Percentiles rank a stretch among this genome's conserved stretches.
Evolutionary conservation across 2,329 filamentous ascomycete genomes (phyloP).

Genomic region (Nakataea oryzae): DNA sequence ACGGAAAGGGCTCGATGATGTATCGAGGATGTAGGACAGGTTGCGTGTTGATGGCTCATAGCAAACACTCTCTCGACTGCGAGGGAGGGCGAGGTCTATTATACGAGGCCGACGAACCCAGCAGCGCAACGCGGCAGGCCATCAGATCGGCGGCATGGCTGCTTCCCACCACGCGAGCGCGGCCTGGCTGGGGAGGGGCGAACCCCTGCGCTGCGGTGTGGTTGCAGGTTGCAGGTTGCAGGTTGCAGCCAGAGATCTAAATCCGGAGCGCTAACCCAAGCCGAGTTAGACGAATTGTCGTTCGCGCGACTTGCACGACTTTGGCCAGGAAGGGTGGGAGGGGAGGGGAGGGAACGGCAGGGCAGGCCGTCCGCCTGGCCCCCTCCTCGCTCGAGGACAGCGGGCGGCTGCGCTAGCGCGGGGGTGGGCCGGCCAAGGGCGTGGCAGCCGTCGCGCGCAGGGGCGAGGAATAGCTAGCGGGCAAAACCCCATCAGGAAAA

Average conservation of each 20-base stretch:
- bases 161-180: not conserved
- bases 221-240: too few relatives aligned
- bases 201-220: not conserved
- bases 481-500: not conserved
- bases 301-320: not conserved
- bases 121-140: not conserved
- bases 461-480: conserved; percentile 4
- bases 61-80: not conserved
- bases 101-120: not conserved
- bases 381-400: not conserved
- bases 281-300: not conserved
- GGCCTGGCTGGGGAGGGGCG: too few relatives aligned
- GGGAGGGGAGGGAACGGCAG: not conserved
- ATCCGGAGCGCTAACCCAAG: not conserved
- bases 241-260: not conserved
- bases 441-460: conserved; percentile 11
- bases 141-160: not conserved
- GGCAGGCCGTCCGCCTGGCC: not conserved
- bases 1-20: conserved; percentile 4
- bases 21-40: conserved; percentile 1
- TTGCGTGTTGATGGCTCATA: not conserved
- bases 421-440: not conserved
- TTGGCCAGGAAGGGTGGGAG: too few relatives aligned
- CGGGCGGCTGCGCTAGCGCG: not conserved
- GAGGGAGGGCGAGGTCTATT: not conserved